Evolutionary conservation across 805 yeast genomes (phyloP).

Genomic region (Sugiyamaella mastotermitis): DNA sequence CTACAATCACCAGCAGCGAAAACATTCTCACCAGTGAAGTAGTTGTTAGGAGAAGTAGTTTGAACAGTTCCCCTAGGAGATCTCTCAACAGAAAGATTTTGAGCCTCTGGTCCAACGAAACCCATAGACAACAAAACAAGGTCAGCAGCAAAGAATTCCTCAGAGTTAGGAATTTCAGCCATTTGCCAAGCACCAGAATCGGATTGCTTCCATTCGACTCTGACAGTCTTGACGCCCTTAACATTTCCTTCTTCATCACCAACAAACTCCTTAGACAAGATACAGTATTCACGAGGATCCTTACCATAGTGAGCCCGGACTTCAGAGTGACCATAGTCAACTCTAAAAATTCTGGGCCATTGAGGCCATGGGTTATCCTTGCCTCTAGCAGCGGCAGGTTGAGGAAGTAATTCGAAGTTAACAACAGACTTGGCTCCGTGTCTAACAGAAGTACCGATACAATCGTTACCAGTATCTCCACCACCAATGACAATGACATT

Average conservation of each 20-base stretch:
- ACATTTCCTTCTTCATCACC: constrained; percentile 95
- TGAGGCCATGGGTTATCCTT: constrained; percentile 99
- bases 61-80: constrained; percentile 78
- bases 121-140: constrained; percentile 95
- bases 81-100: constrained; percentile 57
- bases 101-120: constrained; percentile 91
- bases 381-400: constrained; percentile 79
- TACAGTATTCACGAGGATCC: constrained; percentile 96
- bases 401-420: constrained; percentile 91
- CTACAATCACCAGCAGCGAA: constrained; percentile 99
- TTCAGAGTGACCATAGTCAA: constrained; percentile 96
- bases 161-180: constrained; percentile 95
- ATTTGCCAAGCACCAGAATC: constrained; percentile 98
- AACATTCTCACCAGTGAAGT: constrained; percentile 66
- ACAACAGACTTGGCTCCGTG: constrained; percentile 94
- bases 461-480: constrained; percentile 99
- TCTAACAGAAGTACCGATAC: constrained; percentile 94
- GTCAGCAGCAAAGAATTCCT: constrained; percentile 92
- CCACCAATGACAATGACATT: constrained; percentile 96
- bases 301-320: constrained; percentile 91
- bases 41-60: constrained; percentile 47
- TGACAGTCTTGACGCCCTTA: constrained; percentile 88
- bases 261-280: constrained; percentile 89
- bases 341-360: constrained; percentile 97
- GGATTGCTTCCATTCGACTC: constrained; percentile 97